phyloP scores from a whole-genome alignment of 805 yeast species.

The Candida michaelii region DNA sequence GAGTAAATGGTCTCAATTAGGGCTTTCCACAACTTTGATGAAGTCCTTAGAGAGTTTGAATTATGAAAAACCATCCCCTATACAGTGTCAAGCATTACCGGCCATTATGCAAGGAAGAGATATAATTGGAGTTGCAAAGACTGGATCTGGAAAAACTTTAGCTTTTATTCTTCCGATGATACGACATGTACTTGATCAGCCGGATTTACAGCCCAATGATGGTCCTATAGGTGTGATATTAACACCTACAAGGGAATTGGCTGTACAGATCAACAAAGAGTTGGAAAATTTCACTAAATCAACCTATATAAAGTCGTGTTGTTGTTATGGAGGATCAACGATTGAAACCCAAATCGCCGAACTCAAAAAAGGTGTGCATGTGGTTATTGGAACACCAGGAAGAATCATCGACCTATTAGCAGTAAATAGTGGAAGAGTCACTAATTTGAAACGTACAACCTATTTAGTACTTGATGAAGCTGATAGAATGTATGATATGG shows the following conservation, averaged over 20 bases:
- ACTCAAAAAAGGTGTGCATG: slow-evolving; percentile 72
- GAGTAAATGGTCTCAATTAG: slow-evolving; percentile 76
- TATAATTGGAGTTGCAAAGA: slow-evolving; percentile 90
- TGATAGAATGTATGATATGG: slow-evolving; percentile 94
- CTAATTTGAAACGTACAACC: slow-evolving; percentile 66
- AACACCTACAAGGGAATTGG: slow-evolving; percentile 92
- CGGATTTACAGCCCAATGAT: slow-evolving; percentile 45
- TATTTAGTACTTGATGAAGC: slow-evolving; percentile 94
- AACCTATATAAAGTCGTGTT: slow-evolving; percentile 50
- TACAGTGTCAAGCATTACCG: slow-evolving; percentile 90
- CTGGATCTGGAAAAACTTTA: slow-evolving; percentile 95
- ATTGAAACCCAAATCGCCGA: slow-evolving; percentile 80
- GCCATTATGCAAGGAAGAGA: slow-evolving; percentile 88
- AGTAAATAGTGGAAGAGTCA: slow-evolving; percentile 76
- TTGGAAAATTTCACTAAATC: slow-evolving; percentile 55
- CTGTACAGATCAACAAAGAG: slow-evolving; percentile 77
- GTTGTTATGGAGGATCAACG: slow-evolving; percentile 91
- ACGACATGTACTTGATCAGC: slow-evolving; percentile 78
- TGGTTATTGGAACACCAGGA: slow-evolving; percentile 94
- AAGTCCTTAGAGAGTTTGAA: slow-evolving; percentile 50
- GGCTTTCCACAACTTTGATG: slow-evolving; percentile 62
- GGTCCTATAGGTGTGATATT: slow-evolving; percentile 80
- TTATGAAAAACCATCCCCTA: slow-evolving; percentile 73
- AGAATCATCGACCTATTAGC: slow-evolving; percentile 85
- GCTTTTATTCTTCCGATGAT: slow-evolving; percentile 83